A percentile compares a stretch with the other conserved stretches of the same genome.
These are phyloP conservation scores for Phytophthora kernoviae DNA, from an alignment of 352 stramenopile species.

Conservation along the genomic window DNA sequence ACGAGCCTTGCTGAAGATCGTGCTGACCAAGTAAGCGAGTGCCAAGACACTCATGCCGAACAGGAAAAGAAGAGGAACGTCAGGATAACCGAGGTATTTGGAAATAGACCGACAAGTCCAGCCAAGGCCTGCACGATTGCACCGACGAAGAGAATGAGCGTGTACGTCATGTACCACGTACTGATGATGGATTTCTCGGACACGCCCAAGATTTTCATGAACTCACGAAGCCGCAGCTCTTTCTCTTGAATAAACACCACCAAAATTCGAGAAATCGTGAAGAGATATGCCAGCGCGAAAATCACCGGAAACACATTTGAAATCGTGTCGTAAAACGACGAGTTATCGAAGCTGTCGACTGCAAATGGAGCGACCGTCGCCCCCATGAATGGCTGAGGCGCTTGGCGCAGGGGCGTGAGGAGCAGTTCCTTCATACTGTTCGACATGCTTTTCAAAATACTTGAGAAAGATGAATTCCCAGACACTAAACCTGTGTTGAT, in stretches of 20 bases:
- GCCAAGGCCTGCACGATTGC: constrained; percentile 57
- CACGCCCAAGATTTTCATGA: constrained; percentile 92
- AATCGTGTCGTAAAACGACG: constrained; percentile 63
- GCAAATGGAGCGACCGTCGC: constrained; percentile 44
- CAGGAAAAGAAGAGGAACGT: constrained; percentile 81
- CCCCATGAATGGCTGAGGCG: constrained; percentile 49
- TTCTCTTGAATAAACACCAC: constrained; percentile 91
- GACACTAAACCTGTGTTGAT: constrained; percentile 22
- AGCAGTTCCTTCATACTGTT: constrained; percentile 26
- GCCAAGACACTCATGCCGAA: constrained; percentile 52
- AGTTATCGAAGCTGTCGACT: constrained; percentile 39
- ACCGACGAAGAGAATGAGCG: constrained; percentile 74
- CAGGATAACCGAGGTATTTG: constrained; percentile 43
- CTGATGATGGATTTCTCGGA: constrained; percentile 67
- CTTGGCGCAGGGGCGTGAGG: constrained; percentile 42
- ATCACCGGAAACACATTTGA: constrained; percentile 78
- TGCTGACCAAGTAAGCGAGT: constrained; percentile 57
- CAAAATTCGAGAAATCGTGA: constrained; percentile 83
- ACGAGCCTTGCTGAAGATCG: constrained; percentile 76
- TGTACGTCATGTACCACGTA: constrained; percentile 89
- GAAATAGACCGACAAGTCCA: constrained; percentile 46
- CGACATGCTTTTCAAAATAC: constrained; percentile 21
- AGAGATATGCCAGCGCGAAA: constrained; percentile 91
- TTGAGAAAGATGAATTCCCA: constrained; percentile 23
- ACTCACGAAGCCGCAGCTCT: constrained; percentile 86